These are phyloP conservation scores for Saccharum spontaneum DNA, from an alignment of 176 grass and related monocot genomes.

Conservation along the genomic window DNA sequence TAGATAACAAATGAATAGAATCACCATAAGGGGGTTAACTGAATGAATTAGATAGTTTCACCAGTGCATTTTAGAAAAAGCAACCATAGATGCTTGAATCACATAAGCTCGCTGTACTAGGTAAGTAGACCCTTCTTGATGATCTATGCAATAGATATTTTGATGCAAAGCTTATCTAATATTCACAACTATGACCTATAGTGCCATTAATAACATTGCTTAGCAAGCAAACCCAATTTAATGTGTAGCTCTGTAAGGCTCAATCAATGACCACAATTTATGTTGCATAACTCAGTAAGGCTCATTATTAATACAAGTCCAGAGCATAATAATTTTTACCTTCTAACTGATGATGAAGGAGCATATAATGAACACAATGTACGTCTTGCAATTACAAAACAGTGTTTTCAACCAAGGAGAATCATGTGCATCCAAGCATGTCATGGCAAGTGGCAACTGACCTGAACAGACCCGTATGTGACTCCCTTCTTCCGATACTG, in stretches of 20 bases:
- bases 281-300: neutral
- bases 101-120: neutral
- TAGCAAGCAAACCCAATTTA: neutral
- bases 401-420: neutral
- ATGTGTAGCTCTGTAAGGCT: neutral
- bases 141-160: neutral
- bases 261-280: neutral
- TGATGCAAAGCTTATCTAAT: neutral
- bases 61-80: neutral
- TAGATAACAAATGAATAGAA: constrained; percentile 3
- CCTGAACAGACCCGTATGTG: constrained; percentile 82
- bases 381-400: neutral
- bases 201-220: neutral
- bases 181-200: neutral
- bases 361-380: neutral
- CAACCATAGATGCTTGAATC: neutral
- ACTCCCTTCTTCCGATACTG: constrained; percentile 87
- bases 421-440: neutral
- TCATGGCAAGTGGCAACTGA: neutral
- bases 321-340: neutral
- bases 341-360: neutral
- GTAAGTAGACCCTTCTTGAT: neutral
- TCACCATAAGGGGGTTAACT: neutral
- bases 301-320: neutral
- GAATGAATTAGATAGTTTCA: constrained; percentile 3